A percentile compares a stretch with the other conserved stretches of the same genome.
Conservation (phyloP, 164 flowering plant species). For the Saururus chinensis region DNA sequence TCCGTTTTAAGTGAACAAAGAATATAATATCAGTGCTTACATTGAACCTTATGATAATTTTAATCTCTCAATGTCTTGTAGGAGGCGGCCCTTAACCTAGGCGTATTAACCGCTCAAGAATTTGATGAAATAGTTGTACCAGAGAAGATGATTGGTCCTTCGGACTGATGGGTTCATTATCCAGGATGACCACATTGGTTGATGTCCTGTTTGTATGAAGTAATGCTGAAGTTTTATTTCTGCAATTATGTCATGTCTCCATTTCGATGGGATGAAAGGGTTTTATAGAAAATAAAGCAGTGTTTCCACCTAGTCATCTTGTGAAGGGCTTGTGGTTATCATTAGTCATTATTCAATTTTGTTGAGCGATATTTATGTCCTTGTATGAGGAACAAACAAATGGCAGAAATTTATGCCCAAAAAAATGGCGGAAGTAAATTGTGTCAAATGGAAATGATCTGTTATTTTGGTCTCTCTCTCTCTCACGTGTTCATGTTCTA, state of each 20-base stretch:
- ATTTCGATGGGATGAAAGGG: background rate
- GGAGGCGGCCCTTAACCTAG: slow-evolving; percentile 82
- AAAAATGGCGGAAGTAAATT: too few species aligned
- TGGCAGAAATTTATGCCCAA: too few species aligned
- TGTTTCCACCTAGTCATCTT: background rate
- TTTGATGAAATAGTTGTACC: slow-evolving; percentile 87
- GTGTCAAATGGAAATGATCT: too few species aligned
- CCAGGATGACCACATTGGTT: background rate
- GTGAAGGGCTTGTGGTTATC: background rate
- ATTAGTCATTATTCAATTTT: too few species aligned
- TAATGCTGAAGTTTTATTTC: background rate
- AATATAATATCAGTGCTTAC: too few species aligned
- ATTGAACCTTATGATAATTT: background rate
- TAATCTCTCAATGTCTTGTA: slow-evolving; percentile 19
- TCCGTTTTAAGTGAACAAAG: too few species aligned
- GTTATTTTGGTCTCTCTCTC: too few species aligned
- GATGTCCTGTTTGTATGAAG: background rate
- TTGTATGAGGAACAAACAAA: too few species aligned
- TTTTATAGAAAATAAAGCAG: background rate
- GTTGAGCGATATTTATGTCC: background rate
- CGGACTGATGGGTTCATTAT: slow-evolving; percentile 16
- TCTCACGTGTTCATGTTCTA: too few species aligned
- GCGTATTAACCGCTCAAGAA: slow-evolving; percentile 67
- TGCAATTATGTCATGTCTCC: background rate
- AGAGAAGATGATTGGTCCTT: slow-evolving; percentile 93